These are phyloP conservation scores for Coemansia sp. DNA, from an alignment of 192 early-diverging fungal species.

Conservation along the genomic window DNA sequence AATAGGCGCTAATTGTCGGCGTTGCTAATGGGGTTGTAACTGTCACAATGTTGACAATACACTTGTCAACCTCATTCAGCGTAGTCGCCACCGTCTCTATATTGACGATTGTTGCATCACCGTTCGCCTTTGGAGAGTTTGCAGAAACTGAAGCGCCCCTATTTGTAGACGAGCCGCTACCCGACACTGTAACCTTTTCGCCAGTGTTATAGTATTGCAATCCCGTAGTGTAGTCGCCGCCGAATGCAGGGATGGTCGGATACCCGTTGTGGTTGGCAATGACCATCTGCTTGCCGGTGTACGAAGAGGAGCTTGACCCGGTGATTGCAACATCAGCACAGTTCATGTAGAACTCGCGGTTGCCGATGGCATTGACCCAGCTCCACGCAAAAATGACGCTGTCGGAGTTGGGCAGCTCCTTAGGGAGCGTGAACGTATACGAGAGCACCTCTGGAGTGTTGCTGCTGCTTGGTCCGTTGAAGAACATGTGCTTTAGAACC, in stretches of 20 bases:
- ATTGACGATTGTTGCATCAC: no score
- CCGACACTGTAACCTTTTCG: slow-evolving; percentile 29
- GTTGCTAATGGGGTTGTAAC: background rate
- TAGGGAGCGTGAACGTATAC: slow-evolving; percentile 59
- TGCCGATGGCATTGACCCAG: slow-evolving; percentile 74
- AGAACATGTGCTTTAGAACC: slow-evolving; percentile 36
- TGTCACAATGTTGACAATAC: slow-evolving; percentile 9
- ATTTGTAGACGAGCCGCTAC: slow-evolving; percentile 13
- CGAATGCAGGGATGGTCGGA: slow-evolving; percentile 58
- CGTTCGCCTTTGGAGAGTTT: background rate
- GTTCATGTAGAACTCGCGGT: slow-evolving; percentile 72
- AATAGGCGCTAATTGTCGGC: background rate
- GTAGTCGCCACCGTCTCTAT: no score
- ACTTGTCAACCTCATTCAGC: no score
- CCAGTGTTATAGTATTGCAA: slow-evolving; percentile 26
- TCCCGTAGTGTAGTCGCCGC: slow-evolving; percentile 30
- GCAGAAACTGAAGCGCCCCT: background rate
- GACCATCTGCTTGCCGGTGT: slow-evolving; percentile 34
- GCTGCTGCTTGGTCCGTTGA: slow-evolving; percentile 15
- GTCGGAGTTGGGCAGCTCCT: slow-evolving; percentile 45
- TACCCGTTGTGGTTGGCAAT: slow-evolving; percentile 43
- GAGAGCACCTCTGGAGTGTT: slow-evolving; percentile 17
- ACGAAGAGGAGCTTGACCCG: slow-evolving; percentile 26
- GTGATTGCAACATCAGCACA: slow-evolving; percentile 41
- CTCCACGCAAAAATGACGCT: slow-evolving; percentile 61